Base-by-base conservation (phyloP, 2,329 filamentous ascomycete species). In the Penicillium sp. region DNA sequence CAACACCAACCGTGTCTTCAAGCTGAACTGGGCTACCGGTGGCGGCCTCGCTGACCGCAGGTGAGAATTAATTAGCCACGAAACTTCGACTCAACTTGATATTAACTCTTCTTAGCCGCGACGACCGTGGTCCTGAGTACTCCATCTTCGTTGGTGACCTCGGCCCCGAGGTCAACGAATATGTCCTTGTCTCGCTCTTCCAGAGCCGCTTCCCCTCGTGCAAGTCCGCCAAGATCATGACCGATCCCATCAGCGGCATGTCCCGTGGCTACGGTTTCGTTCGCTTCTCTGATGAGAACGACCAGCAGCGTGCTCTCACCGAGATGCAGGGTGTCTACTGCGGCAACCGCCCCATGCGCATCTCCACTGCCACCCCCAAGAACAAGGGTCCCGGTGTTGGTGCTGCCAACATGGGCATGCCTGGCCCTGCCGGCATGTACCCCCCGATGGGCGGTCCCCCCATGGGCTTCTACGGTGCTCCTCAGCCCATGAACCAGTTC, bases 181-280 rank as follows among this genome's bases (percentile, higher is more conserved):
- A 95, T 69, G 93, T 97, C 52, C 81, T 99, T 54, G 93, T 97
- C 49, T 95, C 92, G 24, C 86, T 99, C 46, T 99, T 99, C 84
- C 93, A 97, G 78, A 88, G 86, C 69, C 90, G 93, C 57, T 99
- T 95, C 81, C 88, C 89, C 0, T 95, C 91, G 8, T 97, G 93
- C 89, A 97, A 97, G 81, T 96, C 91, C 34, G 94, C 94, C 69
- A 99, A 99, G 83, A 99, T 99, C 76, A 99, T 99, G 94, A 96
- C 93, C 56, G 94, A 99, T 69, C 93, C 94, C 56, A 94, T 97
- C 76, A 95, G 89, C 59, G 94, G 94, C 65, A 93, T 97, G 84
- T 96, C 92, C 59, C 91, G 94, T 59, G 94, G 94, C 51, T 99
- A 99, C 69, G 94, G 94, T 43, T 99, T 99, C 67, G 94, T 99